Percentiles rank a stretch among this genome's conserved stretches.
Conservation (phyloP, 371 early-diverging fungal genomes). For the Mortierella sp. region DNA sequence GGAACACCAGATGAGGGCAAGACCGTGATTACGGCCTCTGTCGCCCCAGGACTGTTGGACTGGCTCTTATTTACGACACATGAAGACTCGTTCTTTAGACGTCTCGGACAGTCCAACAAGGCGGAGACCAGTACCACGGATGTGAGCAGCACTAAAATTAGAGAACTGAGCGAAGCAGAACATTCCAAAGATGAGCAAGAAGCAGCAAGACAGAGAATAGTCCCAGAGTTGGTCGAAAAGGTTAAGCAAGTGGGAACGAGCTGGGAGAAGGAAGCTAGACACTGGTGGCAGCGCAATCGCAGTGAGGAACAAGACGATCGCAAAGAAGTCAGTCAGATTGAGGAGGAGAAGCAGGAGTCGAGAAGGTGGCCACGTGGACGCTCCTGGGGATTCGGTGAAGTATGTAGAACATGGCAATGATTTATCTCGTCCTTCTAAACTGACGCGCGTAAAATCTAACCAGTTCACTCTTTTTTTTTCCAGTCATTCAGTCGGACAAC, state of each 20-base stretch:
- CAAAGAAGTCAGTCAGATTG: not conserved
- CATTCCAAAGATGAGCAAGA: conserved; percentile 7
- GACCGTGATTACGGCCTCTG: conserved; percentile 47
- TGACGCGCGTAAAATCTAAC: too few relatives aligned
- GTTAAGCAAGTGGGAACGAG: conserved; percentile 46
- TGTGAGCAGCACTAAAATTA: conserved; percentile 17
- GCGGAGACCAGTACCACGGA: not conserved
- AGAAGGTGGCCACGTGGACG: conserved; percentile 37
- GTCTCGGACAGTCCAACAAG: conserved; percentile 23
- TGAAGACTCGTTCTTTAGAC: conserved; percentile 55
- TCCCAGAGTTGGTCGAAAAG: conserved; percentile 46
- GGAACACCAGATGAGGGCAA: conserved; percentile 54
- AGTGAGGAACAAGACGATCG: not conserved
- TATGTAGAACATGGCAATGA: not conserved
- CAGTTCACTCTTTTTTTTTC: not conserved
- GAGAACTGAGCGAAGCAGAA: conserved; percentile 26
- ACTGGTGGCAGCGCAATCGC: conserved; percentile 44
- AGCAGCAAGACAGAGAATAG: conserved; percentile 12
- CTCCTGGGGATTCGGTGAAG: conserved; percentile 36
- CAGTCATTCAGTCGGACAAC: conserved; percentile 46
- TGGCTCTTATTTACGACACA: conserved; percentile 55
- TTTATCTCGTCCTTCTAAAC: too few relatives aligned
- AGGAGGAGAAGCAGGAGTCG: conserved; percentile 18
- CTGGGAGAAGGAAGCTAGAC: conserved; percentile 46
- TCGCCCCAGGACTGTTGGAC: conserved; percentile 48